Evolutionary conservation across 176 grass and related monocot species (phyloP).

Genomic region (Oryza coarctata): DNA sequence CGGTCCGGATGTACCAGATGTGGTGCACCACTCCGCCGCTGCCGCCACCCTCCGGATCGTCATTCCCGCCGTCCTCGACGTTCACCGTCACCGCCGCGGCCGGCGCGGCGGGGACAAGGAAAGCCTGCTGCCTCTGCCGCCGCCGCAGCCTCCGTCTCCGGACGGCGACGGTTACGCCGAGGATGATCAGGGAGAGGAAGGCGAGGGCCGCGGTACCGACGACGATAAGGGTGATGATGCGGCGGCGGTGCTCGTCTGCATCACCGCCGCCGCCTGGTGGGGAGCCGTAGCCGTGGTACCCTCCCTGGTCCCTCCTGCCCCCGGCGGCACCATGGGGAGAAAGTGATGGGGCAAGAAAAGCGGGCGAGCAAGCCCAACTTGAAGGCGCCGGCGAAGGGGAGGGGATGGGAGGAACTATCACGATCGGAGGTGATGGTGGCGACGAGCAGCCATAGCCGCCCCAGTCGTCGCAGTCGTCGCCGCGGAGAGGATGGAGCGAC

Average conservation of each 20-base stretch:
- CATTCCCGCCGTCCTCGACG: not conserved
- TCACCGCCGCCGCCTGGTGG: not conserved
- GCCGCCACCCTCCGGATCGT: constrained; percentile 2
- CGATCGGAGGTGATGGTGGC: not conserved
- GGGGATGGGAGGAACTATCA: not conserved
- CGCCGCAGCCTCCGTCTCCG: constrained; percentile 27
- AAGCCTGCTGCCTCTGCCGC: constrained; percentile 5
- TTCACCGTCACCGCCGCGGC: not conserved
- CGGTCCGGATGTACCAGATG: constrained; percentile 75
- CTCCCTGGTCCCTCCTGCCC: constrained; percentile 42
- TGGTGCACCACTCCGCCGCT: constrained; percentile 49
- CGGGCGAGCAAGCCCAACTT: not conserved
- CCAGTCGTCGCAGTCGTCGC: not conserved
- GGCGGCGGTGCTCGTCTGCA: not conserved
- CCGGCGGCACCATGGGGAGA: not conserved
- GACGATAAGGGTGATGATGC: constrained; percentile 3
- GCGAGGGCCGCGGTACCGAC: constrained; percentile 24
- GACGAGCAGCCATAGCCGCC: not conserved
- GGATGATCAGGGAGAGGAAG: constrained; percentile 44
- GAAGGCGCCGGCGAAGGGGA: not conserved
- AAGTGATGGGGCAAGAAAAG: not conserved
- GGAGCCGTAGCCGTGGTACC: not conserved
- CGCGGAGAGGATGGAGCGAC: not conserved
- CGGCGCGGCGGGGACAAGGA: not conserved
- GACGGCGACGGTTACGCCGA: constrained; percentile 40